phyloP scores from a whole-genome alignment of 1,284 basidiomycete genomes.

The Ustilago sp. region DNA sequence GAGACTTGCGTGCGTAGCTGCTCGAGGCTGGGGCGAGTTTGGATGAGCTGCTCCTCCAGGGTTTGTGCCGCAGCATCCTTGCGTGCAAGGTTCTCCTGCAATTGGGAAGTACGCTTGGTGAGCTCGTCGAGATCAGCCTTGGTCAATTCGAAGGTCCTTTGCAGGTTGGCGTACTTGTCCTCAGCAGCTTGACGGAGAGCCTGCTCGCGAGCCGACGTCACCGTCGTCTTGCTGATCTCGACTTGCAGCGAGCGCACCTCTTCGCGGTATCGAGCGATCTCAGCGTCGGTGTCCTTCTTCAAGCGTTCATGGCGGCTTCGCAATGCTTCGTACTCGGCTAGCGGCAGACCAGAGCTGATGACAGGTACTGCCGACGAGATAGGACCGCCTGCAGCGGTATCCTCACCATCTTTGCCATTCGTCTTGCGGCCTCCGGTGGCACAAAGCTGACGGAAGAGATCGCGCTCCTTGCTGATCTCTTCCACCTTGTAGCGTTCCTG shows the following conservation, averaged over 20 bases:
- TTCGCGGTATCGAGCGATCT: constrained; percentile 78
- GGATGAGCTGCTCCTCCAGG: constrained; percentile 76
- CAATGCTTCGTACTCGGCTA: constrained; percentile 49
- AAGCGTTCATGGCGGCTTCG: constrained; percentile 75
- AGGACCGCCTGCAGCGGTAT: background rate
- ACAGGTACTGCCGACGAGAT: background rate
- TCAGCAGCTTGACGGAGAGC: constrained; percentile 60
- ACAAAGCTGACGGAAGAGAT: constrained; percentile 83
- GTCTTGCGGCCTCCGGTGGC: constrained; percentile 52
- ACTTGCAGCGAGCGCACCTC: constrained; percentile 79
- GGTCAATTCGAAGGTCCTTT: constrained; percentile 66
- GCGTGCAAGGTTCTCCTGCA: constrained; percentile 67
- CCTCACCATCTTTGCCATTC: constrained; percentile 20
- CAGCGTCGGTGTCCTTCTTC: constrained; percentile 79
- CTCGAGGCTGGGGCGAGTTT: constrained; percentile 45
- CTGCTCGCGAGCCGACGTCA: constrained; percentile 71
- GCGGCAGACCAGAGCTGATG: constrained; percentile 15
- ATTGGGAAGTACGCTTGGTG: constrained; percentile 68
- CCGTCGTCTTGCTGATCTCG: constrained; percentile 65
- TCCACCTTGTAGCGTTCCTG: constrained; percentile 79
- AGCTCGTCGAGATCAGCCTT: constrained; percentile 66
- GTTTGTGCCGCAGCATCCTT: constrained; percentile 71
- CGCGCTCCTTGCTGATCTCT: constrained; percentile 86
- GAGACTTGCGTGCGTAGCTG: constrained; percentile 80
- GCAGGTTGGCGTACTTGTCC: constrained; percentile 70